phyloP scores from a whole-genome alignment of 2,329 filamentous ascomycete species.

The Ascocoryne sarcoides region DNA sequence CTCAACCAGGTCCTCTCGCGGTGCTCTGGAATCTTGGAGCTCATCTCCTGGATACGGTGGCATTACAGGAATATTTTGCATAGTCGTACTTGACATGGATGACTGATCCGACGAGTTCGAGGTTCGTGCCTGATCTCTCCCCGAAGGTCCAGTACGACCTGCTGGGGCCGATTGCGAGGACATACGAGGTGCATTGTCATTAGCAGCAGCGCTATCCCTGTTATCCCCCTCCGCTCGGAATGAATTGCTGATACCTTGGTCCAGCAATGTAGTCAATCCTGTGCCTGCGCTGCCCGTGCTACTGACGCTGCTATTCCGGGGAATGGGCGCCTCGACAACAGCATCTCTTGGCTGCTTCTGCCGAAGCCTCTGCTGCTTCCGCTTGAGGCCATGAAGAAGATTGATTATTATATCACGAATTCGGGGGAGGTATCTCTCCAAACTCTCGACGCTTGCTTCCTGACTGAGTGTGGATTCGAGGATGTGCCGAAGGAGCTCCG shows the following conservation, averaged over 20 bases:
- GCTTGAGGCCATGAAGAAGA: constrained; percentile 87
- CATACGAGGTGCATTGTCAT: constrained; percentile 37
- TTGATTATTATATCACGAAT: constrained; percentile 99
- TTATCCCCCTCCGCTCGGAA: constrained; percentile 20
- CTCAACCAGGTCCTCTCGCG: constrained; percentile 40
- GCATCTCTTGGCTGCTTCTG: constrained; percentile 50
- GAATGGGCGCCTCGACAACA: constrained; percentile 19
- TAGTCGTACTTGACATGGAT: constrained; percentile 62
- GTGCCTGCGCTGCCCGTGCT: constrained; percentile 52
- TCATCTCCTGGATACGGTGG: constrained; percentile 55
- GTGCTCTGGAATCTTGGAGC: constrained; percentile 39
- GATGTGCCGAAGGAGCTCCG: constrained; percentile 80
- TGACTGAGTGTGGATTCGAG: constrained; percentile 94
- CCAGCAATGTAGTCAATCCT: constrained; percentile 48
- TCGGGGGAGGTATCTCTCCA: constrained; percentile 86
- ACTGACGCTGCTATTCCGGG: constrained; percentile 46
- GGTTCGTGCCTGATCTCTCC: constrained; percentile 41
- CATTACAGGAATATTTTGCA: constrained; percentile 68
- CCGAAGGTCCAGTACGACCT: constrained; percentile 3
- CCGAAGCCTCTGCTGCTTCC: constrained; percentile 84
- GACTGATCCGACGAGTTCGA: constrained; percentile 52
- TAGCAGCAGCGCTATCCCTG: constrained; percentile 16
- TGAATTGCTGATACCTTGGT: constrained; percentile 39
- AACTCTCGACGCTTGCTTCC: constrained; percentile 84
- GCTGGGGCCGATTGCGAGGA: constrained; percentile 26